Base-by-base conservation (phyloP, 306 rosid genomes). In the Glycyrrhiza uralensis region DNA sequence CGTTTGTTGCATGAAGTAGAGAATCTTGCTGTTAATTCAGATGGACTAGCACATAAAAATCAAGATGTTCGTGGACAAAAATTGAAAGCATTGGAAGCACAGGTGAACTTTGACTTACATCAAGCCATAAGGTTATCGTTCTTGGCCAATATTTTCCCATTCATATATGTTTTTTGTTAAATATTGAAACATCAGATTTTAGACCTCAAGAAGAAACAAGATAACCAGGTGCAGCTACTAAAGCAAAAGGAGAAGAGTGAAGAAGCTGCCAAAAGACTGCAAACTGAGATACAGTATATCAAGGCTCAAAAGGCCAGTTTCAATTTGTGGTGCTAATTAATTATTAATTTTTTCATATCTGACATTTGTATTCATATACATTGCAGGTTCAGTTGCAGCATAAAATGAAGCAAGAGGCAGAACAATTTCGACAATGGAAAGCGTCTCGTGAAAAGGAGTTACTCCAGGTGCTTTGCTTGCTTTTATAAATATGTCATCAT, bases 191-290 rank as follows among this genome's bases (percentile, higher is more conserved):
- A 28, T 69, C 84, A 90, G 96, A 90, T 90, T 77, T 75, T 80
- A 69, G 85, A 88, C 76, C 88, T 90, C 46, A 90, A 85, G 86
- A 90, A 85, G 81, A 90, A 90, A 77, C 92, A 83, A 78, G 96
- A 90, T 86, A 90, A 75, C 60, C 93, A 88, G 69, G 87, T 90
- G 71, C 93, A 84, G 75, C 87, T 90, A 62, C 64, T 77, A 62
- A 90, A 85, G 84, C 86, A 83, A 70, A 90, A 90, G 80, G 93
- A 86, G 57, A 90, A 86, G 81, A 90, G 93, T 76, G 96, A 90
- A 58, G 96, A 88, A 56, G 90, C 93, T 45, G 88, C 96, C 36
- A 86, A 85, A 79, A 84, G 81, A 78, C 80, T 90, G 71, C 96
- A 90, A 80, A 74, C 90, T 50, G 96, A 90, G 81, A 90, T 90